phyloP scores from a whole-genome alignment of 257 asterid genomes.

The Solanum chiquidenum region DNA sequence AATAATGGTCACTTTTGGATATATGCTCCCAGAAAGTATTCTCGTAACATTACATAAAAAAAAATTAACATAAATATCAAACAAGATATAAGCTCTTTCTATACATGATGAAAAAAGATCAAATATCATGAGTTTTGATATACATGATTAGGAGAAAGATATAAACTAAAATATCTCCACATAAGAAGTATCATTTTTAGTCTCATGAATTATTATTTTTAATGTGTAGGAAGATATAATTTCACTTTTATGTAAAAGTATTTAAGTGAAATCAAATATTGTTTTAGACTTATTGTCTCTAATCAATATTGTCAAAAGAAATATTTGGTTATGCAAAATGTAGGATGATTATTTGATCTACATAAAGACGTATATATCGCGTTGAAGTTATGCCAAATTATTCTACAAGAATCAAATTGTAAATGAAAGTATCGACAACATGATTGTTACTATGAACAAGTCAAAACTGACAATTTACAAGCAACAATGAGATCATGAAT shows the following conservation, averaged over 20 bases:
- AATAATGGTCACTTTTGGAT: neutral
- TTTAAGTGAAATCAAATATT: neutral
- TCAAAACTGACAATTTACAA: neutral
- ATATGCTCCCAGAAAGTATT: neutral
- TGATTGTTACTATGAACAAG: neutral
- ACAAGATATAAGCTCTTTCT: too few relatives aligned
- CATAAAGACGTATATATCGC: neutral
- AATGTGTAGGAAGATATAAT: neutral
- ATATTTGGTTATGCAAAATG: neutral
- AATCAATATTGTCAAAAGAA: neutral
- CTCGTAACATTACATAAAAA: neutral
- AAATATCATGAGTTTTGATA: neutral
- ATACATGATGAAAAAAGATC: neutral
- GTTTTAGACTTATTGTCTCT: neutral
- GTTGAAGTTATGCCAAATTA: neutral
- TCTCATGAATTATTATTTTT: neutral
- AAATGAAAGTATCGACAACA: neutral
- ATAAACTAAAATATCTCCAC: neutral
- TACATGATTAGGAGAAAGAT: neutral
- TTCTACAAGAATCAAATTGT: too few relatives aligned
- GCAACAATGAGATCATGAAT: neutral
- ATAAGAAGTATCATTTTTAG: too few relatives aligned
- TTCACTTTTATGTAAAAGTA: neutral
- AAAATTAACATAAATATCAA: neutral
- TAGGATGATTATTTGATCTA: neutral